A percentile compares a stretch with the other conserved stretches of the same genome.
Evolutionary conservation across 176 grass and related monocot species (phyloP).

Genomic region (Avena insularis): DNA sequence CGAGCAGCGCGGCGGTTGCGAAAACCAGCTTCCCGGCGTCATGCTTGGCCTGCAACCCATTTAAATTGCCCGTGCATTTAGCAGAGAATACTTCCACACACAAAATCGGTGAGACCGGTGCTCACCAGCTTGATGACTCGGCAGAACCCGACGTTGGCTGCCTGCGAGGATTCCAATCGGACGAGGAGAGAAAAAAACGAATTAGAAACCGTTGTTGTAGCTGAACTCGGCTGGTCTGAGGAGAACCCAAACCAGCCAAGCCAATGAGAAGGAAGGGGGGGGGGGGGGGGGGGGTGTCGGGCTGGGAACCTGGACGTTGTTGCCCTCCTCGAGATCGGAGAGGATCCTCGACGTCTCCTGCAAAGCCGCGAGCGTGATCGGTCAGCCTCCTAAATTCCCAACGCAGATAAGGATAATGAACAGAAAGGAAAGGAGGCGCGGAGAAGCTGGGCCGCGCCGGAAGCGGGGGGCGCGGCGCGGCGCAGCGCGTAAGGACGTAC

Average conservation of each 20-base stretch:
- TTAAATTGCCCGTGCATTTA: not conserved
- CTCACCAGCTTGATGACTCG: conserved; percentile 84
- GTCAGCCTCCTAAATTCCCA: not conserved
- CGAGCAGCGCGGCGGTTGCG: conserved; percentile 75
- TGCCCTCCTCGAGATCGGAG: conserved; percentile 89
- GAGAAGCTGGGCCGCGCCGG: not conserved
- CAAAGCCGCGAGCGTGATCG: not conserved
- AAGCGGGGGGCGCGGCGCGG: not conserved
- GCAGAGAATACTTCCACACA: not conserved
- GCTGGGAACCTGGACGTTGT: conserved; percentile 64
- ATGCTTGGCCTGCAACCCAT: conserved; percentile 71
- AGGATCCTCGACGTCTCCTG: conserved; percentile 64
- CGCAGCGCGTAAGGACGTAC: not conserved
- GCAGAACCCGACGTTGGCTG: conserved; percentile 82
- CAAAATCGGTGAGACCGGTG: not conserved
- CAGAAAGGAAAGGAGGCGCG: not conserved
- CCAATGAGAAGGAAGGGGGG: too few species aligned
- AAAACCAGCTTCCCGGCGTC: conserved; percentile 74
- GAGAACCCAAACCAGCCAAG: too few species aligned
- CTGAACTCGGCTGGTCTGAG: too few species aligned
- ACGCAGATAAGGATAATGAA: not conserved
- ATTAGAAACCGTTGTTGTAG: not conserved
- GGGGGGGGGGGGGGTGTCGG: not conserved
- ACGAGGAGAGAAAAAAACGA: not conserved
- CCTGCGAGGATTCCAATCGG: conserved; percentile 41